Percentiles rank a stretch among this genome's conserved stretches.
These are phyloP conservation scores for Danielozyma ontarioensis DNA, from an alignment of 805 yeast genomes.

Conservation along the genomic window DNA sequence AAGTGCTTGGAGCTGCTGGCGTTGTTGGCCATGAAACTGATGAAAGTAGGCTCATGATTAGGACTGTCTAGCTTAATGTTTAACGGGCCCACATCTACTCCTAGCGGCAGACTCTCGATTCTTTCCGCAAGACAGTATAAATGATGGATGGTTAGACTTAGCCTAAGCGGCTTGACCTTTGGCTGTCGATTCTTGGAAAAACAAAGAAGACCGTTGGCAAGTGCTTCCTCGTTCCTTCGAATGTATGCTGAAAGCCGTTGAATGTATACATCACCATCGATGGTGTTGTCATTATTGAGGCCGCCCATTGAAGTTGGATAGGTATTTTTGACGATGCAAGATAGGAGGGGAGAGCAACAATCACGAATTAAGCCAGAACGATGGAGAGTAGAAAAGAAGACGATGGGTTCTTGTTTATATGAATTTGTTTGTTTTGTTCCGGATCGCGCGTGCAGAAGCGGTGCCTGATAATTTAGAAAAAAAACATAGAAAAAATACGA, in stretches of 20 bases:
- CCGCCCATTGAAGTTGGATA: conserved; percentile 9
- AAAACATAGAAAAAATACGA: too few relatives aligned
- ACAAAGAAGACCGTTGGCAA: conserved; percentile 54
- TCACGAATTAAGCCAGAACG: too few relatives aligned
- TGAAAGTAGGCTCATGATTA: conserved; percentile 48
- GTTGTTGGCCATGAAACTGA: conserved; percentile 56
- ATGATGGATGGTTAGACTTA: conserved; percentile 59
- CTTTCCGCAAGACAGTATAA: conserved; percentile 56
- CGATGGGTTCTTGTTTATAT: too few relatives aligned
- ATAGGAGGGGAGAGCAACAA: neutral
- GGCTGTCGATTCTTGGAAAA: conserved; percentile 36
- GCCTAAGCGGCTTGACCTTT: conserved; percentile 47
- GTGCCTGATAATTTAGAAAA: too few relatives aligned
- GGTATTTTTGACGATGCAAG: neutral
- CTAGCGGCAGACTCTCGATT: conserved; percentile 44
- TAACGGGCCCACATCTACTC: conserved; percentile 56
- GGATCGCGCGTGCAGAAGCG: too few relatives aligned
- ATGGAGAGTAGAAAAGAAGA: too few relatives aligned
- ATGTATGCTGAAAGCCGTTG: conserved; percentile 51
- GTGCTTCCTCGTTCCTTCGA: conserved; percentile 50
- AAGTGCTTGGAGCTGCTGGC: conserved; percentile 38
- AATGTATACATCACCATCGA: conserved; percentile 55
- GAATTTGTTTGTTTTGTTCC: too few relatives aligned
- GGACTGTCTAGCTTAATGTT: conserved; percentile 56
- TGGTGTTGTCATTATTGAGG: conserved; percentile 28